These are phyloP conservation scores for Symmetrospora coprosmae DNA, from an alignment of 768 basidiomycete genomes.

Conservation along the genomic window DNA sequence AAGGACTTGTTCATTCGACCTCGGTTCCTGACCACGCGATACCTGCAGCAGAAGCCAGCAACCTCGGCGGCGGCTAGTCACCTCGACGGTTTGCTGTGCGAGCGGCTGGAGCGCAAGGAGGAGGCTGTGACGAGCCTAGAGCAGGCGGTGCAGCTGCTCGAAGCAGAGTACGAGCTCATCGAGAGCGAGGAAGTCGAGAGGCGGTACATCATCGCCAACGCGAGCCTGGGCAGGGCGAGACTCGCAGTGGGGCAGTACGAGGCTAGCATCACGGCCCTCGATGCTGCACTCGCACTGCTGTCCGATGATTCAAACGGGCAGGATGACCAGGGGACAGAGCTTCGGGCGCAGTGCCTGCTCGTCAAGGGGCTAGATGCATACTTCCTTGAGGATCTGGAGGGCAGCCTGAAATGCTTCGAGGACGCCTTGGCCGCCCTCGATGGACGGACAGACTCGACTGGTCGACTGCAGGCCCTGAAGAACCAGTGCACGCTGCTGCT, in stretches of 20 bases:
- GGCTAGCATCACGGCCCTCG: conserved; percentile 55
- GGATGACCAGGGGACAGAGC: conserved; percentile 33
- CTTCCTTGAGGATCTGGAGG: not conserved
- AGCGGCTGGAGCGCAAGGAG: conserved; percentile 58
- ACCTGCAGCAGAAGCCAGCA: conserved; percentile 56
- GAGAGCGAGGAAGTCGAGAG: conserved; percentile 66
- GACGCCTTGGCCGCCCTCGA: not conserved
- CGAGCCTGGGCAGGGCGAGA: conserved; percentile 62
- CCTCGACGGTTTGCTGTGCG: conserved; percentile 69
- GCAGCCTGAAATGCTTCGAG: conserved; percentile 6
- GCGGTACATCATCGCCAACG: conserved; percentile 65
- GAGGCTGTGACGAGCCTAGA: conserved; percentile 49
- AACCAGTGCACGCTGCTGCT: not conserved
- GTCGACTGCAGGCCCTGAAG: not conserved
- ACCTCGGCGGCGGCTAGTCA: conserved; percentile 63
- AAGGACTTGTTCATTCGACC: conserved; percentile 41
- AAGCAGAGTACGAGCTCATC: conserved; percentile 69
- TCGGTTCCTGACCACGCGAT: conserved; percentile 64
- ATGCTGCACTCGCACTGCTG: conserved; percentile 57
- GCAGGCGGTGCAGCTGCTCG: conserved; percentile 58
- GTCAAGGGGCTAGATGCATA: conserved; percentile 5
- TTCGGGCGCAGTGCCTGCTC: conserved; percentile 9
- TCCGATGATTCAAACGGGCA: conserved; percentile 41
- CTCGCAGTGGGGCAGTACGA: conserved; percentile 50
- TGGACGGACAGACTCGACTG: not conserved